phyloP scores from a whole-genome alignment of 768 basidiomycete species.

The Pholiota microspora region DNA sequence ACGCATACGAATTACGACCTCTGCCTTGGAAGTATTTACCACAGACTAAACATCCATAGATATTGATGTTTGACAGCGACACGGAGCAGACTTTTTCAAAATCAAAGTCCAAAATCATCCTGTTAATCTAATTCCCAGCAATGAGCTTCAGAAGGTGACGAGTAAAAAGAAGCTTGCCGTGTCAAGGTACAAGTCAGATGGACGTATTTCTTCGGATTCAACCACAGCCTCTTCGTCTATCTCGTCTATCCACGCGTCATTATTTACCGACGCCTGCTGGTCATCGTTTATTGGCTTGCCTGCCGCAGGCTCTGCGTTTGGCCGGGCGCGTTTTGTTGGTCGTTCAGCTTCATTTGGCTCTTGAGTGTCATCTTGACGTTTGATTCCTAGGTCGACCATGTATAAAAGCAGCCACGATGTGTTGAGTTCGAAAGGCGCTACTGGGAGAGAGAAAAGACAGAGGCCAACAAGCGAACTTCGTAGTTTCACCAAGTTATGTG shows the following conservation, averaged over 20 bases:
- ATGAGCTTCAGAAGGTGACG: slow-evolving; percentile 2
- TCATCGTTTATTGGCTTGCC: neutral
- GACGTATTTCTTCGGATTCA: slow-evolving; percentile 35
- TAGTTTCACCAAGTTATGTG: too few relatives aligned
- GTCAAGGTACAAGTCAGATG: slow-evolving; percentile 92
- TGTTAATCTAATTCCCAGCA: slow-evolving; percentile 66
- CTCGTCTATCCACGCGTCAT: slow-evolving; percentile 21
- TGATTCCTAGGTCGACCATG: slow-evolving; percentile 9
- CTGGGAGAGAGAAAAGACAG: neutral
- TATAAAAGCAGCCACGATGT: neutral
- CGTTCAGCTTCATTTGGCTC: slow-evolving; percentile 21
- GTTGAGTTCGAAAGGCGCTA: neutral
- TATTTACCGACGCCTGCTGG: neutral
- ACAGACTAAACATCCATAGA: slow-evolving; percentile 95
- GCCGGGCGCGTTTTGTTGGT: slow-evolving; percentile 33
- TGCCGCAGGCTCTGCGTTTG: slow-evolving; percentile 10
- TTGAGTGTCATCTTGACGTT: slow-evolving; percentile 7
- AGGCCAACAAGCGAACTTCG: too few relatives aligned
- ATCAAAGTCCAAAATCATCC: slow-evolving; percentile 92
- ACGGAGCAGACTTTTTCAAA: slow-evolving; percentile 99
- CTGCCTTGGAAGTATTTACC: slow-evolving; percentile 99
- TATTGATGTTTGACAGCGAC: slow-evolving; percentile 94
- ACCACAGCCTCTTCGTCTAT: slow-evolving; percentile 30
- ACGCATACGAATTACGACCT: slow-evolving; percentile 91
- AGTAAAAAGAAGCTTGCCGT: slow-evolving; percentile 55